These are phyloP conservation scores for Dryas integrifolia DNA, from an alignment of 331 rosid genomes.

Conservation along the genomic window DNA sequence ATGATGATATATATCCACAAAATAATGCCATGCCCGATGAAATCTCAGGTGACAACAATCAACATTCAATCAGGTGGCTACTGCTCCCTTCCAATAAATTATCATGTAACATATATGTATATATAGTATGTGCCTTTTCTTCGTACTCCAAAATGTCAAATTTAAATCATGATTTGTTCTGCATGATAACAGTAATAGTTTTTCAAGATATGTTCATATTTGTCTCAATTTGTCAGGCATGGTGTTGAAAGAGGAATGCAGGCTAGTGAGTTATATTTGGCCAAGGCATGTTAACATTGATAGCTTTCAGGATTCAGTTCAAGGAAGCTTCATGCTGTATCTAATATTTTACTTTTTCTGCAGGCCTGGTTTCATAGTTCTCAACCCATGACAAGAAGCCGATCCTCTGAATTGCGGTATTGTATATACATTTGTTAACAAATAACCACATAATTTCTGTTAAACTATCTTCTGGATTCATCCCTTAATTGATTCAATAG, in stretches of 20 bases:
- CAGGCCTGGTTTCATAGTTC: constrained; percentile 95
- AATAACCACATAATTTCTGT: not conserved
- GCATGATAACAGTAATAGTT: not conserved
- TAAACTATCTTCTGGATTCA: not conserved
- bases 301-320: constrained; percentile 20
- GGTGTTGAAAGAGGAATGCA: constrained; percentile 65
- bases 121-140: not conserved
- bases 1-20: constrained; percentile 49
- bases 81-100: constrained; percentile 17
- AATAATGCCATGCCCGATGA: constrained; percentile 45
- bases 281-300: constrained; percentile 57
- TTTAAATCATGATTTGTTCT: constrained; percentile 2
- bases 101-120: not conserved
- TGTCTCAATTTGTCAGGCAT: constrained; percentile 55
- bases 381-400: constrained; percentile 95
- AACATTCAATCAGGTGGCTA: constrained; percentile 57
- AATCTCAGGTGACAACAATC: constrained; percentile 45
- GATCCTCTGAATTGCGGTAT: constrained; percentile 93
- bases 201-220: constrained; percentile 19
- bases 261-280: constrained; percentile 64
- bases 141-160: not conserved
- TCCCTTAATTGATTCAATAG: not conserved
- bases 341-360: constrained; percentile 29
- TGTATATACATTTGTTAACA: constrained; percentile 21
- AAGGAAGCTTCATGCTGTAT: constrained; percentile 28